Evolutionary conservation across 805 yeast genomes (phyloP), one percentile per base, ranked within the genome.

Genomic region (Nakazawaea molendinolei): DNA sequence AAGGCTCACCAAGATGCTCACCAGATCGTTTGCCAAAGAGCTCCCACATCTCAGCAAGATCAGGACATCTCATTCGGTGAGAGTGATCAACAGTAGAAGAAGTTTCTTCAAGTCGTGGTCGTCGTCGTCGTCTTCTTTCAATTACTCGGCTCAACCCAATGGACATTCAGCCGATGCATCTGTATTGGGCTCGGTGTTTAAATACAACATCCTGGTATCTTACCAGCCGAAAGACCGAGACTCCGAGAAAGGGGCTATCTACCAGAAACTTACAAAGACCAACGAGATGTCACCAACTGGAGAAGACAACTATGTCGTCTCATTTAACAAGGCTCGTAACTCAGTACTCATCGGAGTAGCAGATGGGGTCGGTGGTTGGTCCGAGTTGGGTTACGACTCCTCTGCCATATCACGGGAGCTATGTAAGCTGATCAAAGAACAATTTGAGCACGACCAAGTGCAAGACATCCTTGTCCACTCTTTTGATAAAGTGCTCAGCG

Each of bases 341-440:
- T 58, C 57, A 20, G 43, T 79, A 0, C 73, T 81, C 4, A 67
- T 78, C n/a, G 94, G 90, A 16, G 92, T 84, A 3, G 82, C 96
- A 5, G 98, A 90, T 60, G 98, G 98, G 10, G 97, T 92, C 4
- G 97, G 97, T 12, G 97, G 97, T 3, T 90, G 97, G 97, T 74
- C 84, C 1, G 92, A 85, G 42, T 79, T 84, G 31, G 97, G 97
- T 0, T 82, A 76, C 49, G 96, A 90, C 55, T 84, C 95, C 2
- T 73, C 86, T 40, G 90, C 90, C 6, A 84, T 90, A 41, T 79
- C 92, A 27, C 68, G 94, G 46, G 92, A 85, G 48, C 60, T 90
- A 26, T 81, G 95, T 45, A 59, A 59, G 5, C 63, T 74, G 3
- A 66, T 86, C 51, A 65, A 69, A 14, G 51, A 58, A 2, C 46